These are phyloP conservation scores for Solanum microdontum DNA, from an alignment of 257 asterid genomes.

Conservation along the genomic window DNA sequence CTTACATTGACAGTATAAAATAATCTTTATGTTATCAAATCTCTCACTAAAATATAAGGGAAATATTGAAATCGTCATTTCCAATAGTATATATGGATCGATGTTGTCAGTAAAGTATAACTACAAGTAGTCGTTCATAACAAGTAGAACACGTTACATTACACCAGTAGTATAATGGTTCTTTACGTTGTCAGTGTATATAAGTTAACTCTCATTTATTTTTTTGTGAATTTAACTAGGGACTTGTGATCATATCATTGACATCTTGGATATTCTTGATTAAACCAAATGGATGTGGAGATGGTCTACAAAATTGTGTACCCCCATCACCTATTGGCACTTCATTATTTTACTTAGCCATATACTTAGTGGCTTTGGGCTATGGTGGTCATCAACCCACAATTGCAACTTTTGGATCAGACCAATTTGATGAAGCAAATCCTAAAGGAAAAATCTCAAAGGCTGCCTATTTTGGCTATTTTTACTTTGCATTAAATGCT, in stretches of 20 bases:
- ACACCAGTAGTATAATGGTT: accelerated
- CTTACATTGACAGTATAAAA: background rate
- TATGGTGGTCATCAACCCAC: constrained; percentile 89
- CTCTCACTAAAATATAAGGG: background rate
- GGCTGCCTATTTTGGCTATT: constrained; percentile 44
- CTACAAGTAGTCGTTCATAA: background rate
- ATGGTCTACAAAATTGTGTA: constrained; percentile 14
- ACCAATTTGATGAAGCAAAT: constrained; percentile 44
- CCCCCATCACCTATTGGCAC: constrained; percentile 13
- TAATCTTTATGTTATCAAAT: background rate
- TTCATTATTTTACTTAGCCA: constrained; percentile 40
- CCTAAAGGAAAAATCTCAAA: constrained; percentile 21
- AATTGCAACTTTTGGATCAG: constrained; percentile 70
- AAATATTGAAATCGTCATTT: background rate
- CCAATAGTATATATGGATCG: background rate
- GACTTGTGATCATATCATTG: constrained; percentile 45
- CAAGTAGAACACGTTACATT: background rate
- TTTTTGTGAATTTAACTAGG: constrained; percentile 21
- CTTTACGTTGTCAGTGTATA: background rate
- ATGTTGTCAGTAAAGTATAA: background rate
- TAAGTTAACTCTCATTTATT: background rate
- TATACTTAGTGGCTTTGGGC: constrained; percentile 68
- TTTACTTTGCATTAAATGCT: constrained; percentile 59
- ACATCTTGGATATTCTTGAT: constrained; percentile 45
- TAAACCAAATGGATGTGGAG: constrained; percentile 63